phyloP scores from a whole-genome alignment of 2,329 filamentous ascomycete genomes.

The Zalaria obscura region DNA sequence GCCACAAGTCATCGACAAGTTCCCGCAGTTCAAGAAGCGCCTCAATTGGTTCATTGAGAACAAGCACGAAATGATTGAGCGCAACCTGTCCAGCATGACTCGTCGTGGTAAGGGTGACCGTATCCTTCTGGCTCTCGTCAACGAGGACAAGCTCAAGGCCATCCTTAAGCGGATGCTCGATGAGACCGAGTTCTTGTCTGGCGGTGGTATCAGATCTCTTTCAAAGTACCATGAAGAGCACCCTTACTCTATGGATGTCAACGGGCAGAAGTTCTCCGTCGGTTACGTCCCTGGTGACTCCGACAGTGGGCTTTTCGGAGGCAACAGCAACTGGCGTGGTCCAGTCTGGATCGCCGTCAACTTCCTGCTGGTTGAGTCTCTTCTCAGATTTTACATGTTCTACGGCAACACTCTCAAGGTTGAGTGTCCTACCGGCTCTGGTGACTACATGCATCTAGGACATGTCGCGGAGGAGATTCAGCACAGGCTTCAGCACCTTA shows the following conservation, averaged over 20 bases:
- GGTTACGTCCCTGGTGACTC: constrained; percentile 91
- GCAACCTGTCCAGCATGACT: constrained; percentile 87
- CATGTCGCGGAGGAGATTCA: constrained; percentile 92
- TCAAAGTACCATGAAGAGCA: constrained; percentile 84
- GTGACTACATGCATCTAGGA: constrained; percentile 88
- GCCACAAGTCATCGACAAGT: constrained; percentile 80
- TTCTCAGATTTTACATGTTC: constrained; percentile 94
- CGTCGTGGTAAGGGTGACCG: constrained; percentile 83
- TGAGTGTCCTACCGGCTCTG: constrained; percentile 86
- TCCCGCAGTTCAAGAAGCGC: constrained; percentile 85
- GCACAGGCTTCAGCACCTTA: constrained; percentile 84
- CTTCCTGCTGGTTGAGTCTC: constrained; percentile 81
- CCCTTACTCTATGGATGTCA: constrained; percentile 90
- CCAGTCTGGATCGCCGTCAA: constrained; percentile 96
- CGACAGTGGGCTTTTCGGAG: constrained; percentile 85
- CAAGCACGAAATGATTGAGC: constrained; percentile 70
- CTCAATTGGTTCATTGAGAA: constrained; percentile 91
- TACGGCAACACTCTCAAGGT: constrained; percentile 81
- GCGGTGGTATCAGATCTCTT: constrained; percentile 80
- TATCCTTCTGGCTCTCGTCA: constrained; percentile 78
- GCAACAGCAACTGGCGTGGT: constrained; percentile 94
- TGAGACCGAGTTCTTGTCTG: constrained; percentile 81
- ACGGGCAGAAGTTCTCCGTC: constrained; percentile 77
- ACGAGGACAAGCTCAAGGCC: constrained; percentile 78
- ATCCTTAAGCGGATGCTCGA: constrained; percentile 88